Percentiles rank a stretch among this genome's conserved stretches.
Conservation (phyloP, 345 rosid genomes). For the Bruguiera sexangula region DNA sequence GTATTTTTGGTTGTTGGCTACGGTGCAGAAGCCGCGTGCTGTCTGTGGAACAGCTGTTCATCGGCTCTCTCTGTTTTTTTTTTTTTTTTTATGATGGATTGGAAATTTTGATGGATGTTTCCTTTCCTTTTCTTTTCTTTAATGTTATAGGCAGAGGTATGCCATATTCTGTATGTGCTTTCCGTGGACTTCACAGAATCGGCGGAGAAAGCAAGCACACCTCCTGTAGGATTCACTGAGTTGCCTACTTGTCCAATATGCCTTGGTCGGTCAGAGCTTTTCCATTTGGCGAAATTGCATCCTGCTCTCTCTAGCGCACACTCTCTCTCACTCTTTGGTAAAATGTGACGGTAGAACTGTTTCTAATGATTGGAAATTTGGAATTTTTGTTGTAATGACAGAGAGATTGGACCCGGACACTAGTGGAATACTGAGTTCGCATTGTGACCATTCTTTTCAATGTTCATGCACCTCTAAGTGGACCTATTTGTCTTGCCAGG, state of each 20-base stretch:
- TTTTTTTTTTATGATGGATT: not conserved
- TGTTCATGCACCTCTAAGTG: conserved; percentile 92
- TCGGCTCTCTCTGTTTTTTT: not conserved
- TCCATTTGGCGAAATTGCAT: not conserved
- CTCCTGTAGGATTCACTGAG: conserved; percentile 68
- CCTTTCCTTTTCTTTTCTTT: not conserved
- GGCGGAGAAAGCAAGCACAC: conserved; percentile 56
- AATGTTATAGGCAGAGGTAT: conserved; percentile 70
- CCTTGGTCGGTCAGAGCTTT: conserved; percentile 50
- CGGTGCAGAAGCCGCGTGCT: no score
- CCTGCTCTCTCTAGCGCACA: no score
- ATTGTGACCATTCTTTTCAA: conserved; percentile 94
- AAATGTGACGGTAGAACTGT: not conserved
- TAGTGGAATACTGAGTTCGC: conserved; percentile 74
- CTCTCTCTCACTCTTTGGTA: not conserved
- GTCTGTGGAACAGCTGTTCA: no score
- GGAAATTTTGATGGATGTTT: conserved; percentile 7
- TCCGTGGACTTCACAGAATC: conserved; percentile 68
- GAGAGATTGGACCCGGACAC: conserved; percentile 95
- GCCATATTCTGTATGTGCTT: conserved; percentile 60
- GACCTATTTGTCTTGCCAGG: conserved; percentile 92
- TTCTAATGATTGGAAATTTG: not conserved
- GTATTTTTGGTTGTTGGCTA: no score
- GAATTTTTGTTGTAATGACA: conserved; percentile 22
- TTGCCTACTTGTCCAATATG: conserved; percentile 90